Evolutionary conservation across 2,329 filamentous ascomycete species (phyloP).

Genomic region (Colletotrichum sp.): DNA sequence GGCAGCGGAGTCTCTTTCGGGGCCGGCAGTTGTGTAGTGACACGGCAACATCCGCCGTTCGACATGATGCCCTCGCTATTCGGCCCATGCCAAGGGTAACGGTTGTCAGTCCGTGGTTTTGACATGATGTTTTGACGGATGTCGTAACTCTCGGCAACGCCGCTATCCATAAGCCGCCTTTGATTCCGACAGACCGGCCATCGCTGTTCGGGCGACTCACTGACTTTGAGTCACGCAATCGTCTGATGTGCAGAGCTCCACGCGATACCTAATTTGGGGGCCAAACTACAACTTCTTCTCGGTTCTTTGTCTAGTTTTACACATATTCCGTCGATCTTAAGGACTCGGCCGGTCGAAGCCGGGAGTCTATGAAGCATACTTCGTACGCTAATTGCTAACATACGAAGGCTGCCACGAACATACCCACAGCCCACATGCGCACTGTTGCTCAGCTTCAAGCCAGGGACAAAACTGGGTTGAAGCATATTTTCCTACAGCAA

Average conservation of each 20-base stretch:
- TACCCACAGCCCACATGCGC: neutral
- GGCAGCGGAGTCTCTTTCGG: neutral
- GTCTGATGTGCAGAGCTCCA: neutral
- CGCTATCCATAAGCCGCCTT: neutral
- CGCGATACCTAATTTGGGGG: neutral
- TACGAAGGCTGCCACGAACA: neutral
- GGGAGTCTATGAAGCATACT: neutral
- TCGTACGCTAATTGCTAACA: neutral
- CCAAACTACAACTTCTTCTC: neutral
- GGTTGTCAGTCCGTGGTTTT: neutral
- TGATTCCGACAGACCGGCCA: neutral
- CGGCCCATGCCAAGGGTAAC: neutral
- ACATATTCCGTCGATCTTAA: neutral
- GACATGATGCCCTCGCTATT: neutral
- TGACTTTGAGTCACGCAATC: neutral
- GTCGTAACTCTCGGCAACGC: neutral
- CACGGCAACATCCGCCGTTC: neutral
- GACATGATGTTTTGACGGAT: neutral
- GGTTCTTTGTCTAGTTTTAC: neutral
- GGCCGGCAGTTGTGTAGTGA: neutral
- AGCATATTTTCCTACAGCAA: neutral
- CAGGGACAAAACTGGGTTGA: neutral
- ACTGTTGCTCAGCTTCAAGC: neutral
- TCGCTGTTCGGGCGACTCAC: neutral
- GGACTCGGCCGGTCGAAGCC: neutral